Conservation (phyloP, 257 asterid genomes). For the Fraxinus pennsylvanica region DNA sequence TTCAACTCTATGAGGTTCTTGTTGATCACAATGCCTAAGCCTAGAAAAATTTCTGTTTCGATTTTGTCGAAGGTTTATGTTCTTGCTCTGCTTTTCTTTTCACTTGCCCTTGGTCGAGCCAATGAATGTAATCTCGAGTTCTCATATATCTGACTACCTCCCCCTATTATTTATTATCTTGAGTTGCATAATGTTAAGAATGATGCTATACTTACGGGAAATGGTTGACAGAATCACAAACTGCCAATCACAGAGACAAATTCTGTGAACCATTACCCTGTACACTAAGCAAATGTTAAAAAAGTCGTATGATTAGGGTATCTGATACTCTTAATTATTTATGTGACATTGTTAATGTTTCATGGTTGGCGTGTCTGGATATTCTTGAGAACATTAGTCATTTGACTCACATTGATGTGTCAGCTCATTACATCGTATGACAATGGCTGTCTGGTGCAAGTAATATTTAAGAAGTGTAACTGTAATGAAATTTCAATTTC, state of each 20-base stretch:
- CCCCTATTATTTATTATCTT: neutral
- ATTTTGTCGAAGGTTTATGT: neutral
- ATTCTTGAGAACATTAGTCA: neutral
- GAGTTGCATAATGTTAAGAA: neutral
- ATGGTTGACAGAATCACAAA: no score
- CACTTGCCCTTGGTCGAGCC: neutral
- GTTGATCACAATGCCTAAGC: neutral
- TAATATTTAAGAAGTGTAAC: neutral
- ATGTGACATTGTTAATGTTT: constrained; percentile 25
- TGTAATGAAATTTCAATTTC: neutral
- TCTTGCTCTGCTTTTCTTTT: neutral
- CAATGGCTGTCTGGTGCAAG: neutral
- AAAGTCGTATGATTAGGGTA: constrained; percentile 30
- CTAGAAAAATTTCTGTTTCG: neutral
- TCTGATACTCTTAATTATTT: constrained; percentile 28
- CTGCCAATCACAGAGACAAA: no score
- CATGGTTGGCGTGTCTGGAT: constrained; percentile 1
- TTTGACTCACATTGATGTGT: neutral
- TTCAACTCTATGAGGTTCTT: neutral
- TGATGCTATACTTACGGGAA: no score
- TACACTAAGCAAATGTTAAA: neutral
- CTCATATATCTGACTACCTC: neutral
- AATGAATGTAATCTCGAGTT: neutral
- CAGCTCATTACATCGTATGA: neutral
- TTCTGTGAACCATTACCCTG: no score